Percentiles rank a stretch among this genome's conserved stretches.
Evolutionary conservation across 2,329 filamentous ascomycete genomes (phyloP).

Genomic region (Triangularia setosa): DNA sequence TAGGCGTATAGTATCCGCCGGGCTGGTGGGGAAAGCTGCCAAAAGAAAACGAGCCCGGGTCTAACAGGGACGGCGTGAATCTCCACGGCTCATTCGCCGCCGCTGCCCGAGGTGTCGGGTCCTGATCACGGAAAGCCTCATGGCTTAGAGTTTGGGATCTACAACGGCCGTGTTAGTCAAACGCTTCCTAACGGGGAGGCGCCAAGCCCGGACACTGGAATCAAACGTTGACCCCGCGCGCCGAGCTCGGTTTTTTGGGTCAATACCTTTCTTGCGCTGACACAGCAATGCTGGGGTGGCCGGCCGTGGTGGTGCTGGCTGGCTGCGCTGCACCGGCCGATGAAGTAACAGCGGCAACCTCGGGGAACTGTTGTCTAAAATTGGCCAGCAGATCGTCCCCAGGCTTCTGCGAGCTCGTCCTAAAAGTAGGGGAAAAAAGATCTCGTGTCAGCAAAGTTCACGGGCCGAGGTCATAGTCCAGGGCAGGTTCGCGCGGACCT

Average conservation of each 20-base stretch:
- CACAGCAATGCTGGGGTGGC: conserved; percentile 30
- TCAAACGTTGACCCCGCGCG: background rate
- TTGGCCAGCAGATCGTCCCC: conserved; percentile 77
- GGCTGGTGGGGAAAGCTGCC: conserved; percentile 73
- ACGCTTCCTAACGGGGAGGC: background rate
- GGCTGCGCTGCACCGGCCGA: conserved; percentile 42
- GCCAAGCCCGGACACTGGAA: background rate
- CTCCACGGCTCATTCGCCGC: conserved; percentile 75
- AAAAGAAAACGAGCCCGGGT: conserved; percentile 80
- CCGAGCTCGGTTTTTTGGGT: background rate
- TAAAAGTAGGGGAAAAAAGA: conserved; percentile 36
- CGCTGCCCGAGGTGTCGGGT: conserved; percentile 69
- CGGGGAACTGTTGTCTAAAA: conserved; percentile 80
- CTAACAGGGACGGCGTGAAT: conserved; percentile 84
- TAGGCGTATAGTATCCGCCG: conserved; percentile 83
- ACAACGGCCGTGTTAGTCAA: conserved; percentile 10
- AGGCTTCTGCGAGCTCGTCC: conserved; percentile 79
- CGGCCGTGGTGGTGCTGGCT: conserved; percentile 35
- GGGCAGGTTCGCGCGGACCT: background rate
- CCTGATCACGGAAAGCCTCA: conserved; percentile 61
- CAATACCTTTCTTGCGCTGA: conserved; percentile 33
- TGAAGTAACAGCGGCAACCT: conserved; percentile 56
- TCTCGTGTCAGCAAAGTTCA: background rate
- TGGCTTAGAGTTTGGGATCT: conserved; percentile 46
- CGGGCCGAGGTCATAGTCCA: background rate